These are phyloP conservation scores for Fusarium beomiforme DNA, from an alignment of 2,329 filamentous ascomycete species.

Conservation along the genomic window DNA sequence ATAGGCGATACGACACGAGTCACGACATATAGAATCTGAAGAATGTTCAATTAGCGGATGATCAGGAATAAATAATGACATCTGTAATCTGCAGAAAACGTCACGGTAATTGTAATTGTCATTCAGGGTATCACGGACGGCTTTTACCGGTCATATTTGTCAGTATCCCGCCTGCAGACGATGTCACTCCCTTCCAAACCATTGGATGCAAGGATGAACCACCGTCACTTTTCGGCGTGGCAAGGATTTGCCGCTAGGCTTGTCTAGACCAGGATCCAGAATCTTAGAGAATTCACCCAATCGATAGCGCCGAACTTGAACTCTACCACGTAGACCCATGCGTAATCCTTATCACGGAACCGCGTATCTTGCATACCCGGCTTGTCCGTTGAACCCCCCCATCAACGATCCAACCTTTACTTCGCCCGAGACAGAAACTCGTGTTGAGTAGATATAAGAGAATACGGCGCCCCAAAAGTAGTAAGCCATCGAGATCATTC, in stretches of 20 bases:
- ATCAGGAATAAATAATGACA: neutral
- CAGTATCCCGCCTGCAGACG: neutral
- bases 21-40: rapidly evolving
- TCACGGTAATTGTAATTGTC: neutral
- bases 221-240: neutral
- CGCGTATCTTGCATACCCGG: slow-evolving; percentile 9
- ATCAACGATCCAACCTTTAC: no score
- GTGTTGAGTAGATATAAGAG: neutral
- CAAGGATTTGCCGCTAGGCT: neutral
- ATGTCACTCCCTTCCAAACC: no score
- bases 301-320: neutral
- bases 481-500: neutral
- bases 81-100: neutral
- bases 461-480: neutral
- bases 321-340: neutral
- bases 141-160: neutral
- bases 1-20: no score
- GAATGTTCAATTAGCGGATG: neutral
- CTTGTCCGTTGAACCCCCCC: neutral
- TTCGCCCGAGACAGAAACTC: neutral
- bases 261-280: slow-evolving; percentile 1
- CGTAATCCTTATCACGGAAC: slow-evolving; percentile 7
- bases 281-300: neutral
- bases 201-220: no score
- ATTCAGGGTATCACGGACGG: rapidly evolving